These are phyloP conservation scores for Stenogyne calaminthoides DNA, from an alignment of 305 asterid genomes.

Conservation along the genomic window DNA sequence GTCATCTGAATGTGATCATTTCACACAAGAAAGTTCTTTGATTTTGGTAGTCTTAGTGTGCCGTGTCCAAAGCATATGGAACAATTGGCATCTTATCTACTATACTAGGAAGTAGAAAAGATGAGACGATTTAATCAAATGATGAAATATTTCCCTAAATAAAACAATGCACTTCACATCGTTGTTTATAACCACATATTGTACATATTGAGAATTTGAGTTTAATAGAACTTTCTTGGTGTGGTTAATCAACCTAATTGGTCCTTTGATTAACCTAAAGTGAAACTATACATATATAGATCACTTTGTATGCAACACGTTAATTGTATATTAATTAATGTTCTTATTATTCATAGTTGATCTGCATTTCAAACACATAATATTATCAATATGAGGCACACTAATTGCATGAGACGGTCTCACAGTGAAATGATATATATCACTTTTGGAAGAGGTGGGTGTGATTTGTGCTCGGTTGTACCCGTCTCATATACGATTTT, in stretches of 20 bases:
- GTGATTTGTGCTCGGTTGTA: too few relatives aligned
- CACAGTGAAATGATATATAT: too few relatives aligned
- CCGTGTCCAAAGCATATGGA: neutral
- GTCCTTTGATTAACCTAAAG: neutral
- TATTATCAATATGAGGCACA: too few relatives aligned
- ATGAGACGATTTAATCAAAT: constrained; percentile 1
- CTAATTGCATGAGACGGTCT: too few relatives aligned
- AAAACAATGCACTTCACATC: neutral
- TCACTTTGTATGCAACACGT: neutral
- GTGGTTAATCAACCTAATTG: constrained; percentile 9
- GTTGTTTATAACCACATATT: constrained; percentile 14
- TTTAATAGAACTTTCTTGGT: neutral
- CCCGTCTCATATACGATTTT: too few relatives aligned
- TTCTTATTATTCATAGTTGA: too few relatives aligned
- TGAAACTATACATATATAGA: neutral
- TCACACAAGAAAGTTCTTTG: constrained; percentile 25
- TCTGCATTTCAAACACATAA: neutral
- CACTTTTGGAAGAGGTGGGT: too few relatives aligned
- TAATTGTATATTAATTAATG: neutral
- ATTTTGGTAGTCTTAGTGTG: constrained; percentile 3
- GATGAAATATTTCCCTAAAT: neutral
- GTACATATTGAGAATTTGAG: neutral
- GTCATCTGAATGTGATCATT: constrained; percentile 30
- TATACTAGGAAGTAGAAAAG: neutral
- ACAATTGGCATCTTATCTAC: constrained; percentile 14